Percentiles rank a stretch among this genome's conserved stretches.
phyloP scores from a whole-genome alignment of 2,329 filamentous ascomycete species.

The Oidium heveae region DNA sequence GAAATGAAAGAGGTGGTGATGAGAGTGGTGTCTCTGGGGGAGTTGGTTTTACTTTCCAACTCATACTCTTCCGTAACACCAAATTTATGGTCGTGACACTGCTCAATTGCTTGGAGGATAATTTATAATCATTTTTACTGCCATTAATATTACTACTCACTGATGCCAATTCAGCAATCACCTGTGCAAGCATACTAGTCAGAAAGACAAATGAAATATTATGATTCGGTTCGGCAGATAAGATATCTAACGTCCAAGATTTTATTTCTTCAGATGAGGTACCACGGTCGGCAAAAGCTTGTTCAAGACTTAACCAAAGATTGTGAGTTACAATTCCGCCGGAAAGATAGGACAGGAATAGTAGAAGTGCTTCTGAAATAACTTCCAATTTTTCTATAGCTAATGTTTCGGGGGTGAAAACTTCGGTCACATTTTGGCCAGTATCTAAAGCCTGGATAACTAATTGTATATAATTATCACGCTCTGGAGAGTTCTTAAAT shows the following conservation, averaged over 20 bases:
- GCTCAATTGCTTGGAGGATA: neutral
- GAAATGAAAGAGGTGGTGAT: slow-evolving; percentile 12
- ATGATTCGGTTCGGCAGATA: slow-evolving; percentile 47
- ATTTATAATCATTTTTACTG: neutral
- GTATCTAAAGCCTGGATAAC: slow-evolving; percentile 48
- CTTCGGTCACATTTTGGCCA: slow-evolving; percentile 32
- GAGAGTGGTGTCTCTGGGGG: neutral
- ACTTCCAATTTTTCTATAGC: slow-evolving; percentile 49
- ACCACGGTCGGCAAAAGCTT: slow-evolving; percentile 22
- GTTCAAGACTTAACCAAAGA: slow-evolving; percentile 46
- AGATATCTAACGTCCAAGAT: slow-evolving; percentile 42
- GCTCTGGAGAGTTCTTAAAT: slow-evolving; percentile 13
- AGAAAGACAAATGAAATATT: slow-evolving; percentile 80
- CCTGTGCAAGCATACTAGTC: slow-evolving; percentile 44
- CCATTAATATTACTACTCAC: slow-evolving; percentile 7
- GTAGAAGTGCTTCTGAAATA: slow-evolving; percentile 41
- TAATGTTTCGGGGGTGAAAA: slow-evolving; percentile 36
- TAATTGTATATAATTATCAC: slow-evolving; percentile 13
- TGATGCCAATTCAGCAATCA: slow-evolving; percentile 27
- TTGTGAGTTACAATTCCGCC: slow-evolving; percentile 53
- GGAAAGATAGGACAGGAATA: slow-evolving; percentile 48
- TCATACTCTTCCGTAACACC: slow-evolving; percentile 10
- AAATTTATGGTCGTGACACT: neutral
- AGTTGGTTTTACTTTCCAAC: slow-evolving; percentile 7
- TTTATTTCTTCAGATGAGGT: slow-evolving; percentile 28